These are phyloP conservation scores for Earliella scabrosa DNA, from an alignment of 1,284 basidiomycete genomes.

Conservation along the genomic window DNA sequence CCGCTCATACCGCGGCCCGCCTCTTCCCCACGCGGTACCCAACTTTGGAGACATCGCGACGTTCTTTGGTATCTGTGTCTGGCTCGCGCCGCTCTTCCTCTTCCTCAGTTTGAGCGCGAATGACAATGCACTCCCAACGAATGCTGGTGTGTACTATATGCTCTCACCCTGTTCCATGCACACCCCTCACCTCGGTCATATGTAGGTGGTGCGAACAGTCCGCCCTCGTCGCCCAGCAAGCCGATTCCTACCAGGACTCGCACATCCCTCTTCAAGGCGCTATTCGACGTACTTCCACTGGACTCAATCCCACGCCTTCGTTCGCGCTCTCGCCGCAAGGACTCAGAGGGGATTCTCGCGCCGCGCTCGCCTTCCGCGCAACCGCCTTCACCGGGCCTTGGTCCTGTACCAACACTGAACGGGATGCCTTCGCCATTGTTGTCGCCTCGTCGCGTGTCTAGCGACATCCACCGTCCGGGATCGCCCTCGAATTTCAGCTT, in stretches of 20 bases:
- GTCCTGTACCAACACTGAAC: slow-evolving; percentile 29
- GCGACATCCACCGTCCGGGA: slow-evolving; percentile 20
- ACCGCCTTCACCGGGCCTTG: slow-evolving; percentile 25
- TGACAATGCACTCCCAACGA: slow-evolving; percentile 86
- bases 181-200: background rate
- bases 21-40: slow-evolving; percentile 43
- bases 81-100: slow-evolving; percentile 89
- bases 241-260: slow-evolving; percentile 21
- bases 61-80: slow-evolving; percentile 92
- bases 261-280: slow-evolving; percentile 38
- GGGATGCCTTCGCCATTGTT: slow-evolving; percentile 29
- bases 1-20: slow-evolving; percentile 38
- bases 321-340: slow-evolving; percentile 28
- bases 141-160: slow-evolving; percentile 29
- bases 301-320: slow-evolving; percentile 36
- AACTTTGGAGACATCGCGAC: slow-evolving; percentile 85
- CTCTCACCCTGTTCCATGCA: background rate
- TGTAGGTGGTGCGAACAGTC: slow-evolving; percentile 8
- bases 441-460: slow-evolving; percentile 27
- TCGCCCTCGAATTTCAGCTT: slow-evolving; percentile 23
- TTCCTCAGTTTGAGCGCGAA: slow-evolving; percentile 95
- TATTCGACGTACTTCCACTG: slow-evolving; percentile 34
- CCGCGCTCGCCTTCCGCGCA: slow-evolving; percentile 30
- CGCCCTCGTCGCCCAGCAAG: slow-evolving; percentile 29
- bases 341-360: slow-evolving; percentile 40